Conservation (phyloP, 1,139 yeast species). For the Trichomonascaceae sp. region DNA sequence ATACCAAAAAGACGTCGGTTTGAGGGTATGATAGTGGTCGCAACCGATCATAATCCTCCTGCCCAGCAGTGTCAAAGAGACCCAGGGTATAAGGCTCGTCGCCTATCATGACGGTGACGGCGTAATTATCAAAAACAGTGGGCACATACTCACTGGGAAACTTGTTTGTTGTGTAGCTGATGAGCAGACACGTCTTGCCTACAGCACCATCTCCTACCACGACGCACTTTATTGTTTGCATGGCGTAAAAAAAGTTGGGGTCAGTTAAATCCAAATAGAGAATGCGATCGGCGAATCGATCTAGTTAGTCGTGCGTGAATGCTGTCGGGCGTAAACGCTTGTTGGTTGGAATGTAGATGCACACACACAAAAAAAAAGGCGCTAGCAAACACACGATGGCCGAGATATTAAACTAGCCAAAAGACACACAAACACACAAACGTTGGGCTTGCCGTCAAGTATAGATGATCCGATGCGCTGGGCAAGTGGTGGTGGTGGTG, state of each 20-base stretch:
- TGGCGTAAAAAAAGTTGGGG: constrained; percentile 21
- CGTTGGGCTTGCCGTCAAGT: too few species aligned
- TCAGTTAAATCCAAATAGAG: too few species aligned
- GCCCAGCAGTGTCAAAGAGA: constrained; percentile 95
- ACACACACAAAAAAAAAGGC: too few species aligned
- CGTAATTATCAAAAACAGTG: constrained; percentile 91
- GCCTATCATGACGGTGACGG: constrained; percentile 96
- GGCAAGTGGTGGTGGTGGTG: too few species aligned
- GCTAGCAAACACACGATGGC: too few species aligned
- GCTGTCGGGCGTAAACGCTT: too few species aligned
- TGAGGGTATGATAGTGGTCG: constrained; percentile 96
- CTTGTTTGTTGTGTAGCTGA: constrained; percentile 84
- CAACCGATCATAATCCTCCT: constrained; percentile 94
- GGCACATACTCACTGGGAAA: constrained; percentile 95
- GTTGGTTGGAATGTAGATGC: too few species aligned
- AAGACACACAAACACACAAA: too few species aligned
- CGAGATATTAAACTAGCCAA: too few species aligned
- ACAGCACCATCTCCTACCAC: constrained; percentile 98
- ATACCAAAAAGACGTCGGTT: constrained; percentile 88
- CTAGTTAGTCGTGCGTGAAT: too few species aligned
- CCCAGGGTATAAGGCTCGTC: constrained; percentile 97
- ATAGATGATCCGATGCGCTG: too few species aligned
- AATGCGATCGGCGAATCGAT: too few species aligned
- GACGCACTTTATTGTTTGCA: constrained; percentile 91
- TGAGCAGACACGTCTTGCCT: constrained; percentile 82